These are phyloP conservation scores for Dalbergia cochinchinensis DNA, from an alignment of 306 rosid species.

Conservation along the genomic window DNA sequence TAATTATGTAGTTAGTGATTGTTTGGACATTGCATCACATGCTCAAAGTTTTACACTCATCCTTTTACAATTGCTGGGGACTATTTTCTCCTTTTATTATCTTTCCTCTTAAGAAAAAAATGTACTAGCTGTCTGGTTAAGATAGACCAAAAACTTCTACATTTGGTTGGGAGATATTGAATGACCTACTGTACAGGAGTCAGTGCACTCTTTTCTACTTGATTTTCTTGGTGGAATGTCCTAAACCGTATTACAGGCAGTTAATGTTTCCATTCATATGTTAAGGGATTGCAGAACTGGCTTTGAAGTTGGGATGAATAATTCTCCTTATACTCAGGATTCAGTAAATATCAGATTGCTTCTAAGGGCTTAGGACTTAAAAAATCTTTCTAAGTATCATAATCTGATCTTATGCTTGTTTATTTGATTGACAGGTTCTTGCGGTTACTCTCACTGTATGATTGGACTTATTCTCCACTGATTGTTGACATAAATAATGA, in stretches of 20 bases:
- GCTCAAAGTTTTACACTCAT: not conserved
- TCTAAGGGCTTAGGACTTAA: conserved; percentile 3
- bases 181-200: not conserved
- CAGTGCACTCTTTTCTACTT: not conserved
- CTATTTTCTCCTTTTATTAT: conserved; percentile 14
- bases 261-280: not conserved
- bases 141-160: conserved; percentile 7
- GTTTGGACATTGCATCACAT: not conserved
- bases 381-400: conserved; percentile 30
- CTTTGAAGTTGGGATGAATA: not conserved
- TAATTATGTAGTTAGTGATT: not conserved
- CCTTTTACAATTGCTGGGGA: not conserved
- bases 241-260: not conserved
- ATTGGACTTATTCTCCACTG: conserved; percentile 85
- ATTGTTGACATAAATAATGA: conserved; percentile 86
- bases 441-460: conserved; percentile 75
- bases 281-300: conserved; percentile 2
- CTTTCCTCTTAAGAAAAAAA: not conserved
- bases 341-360: conserved; percentile 5
- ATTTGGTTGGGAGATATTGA: not conserved
- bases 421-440: conserved; percentile 71
- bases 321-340: conserved; percentile 5
- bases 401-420: conserved; percentile 21
- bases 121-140: not conserved
- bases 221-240: conserved; percentile 6